These are phyloP conservation scores for Parastagonospora nodorum DNA, from an alignment of 2,329 filamentous ascomycete species.

Conservation along the genomic window DNA sequence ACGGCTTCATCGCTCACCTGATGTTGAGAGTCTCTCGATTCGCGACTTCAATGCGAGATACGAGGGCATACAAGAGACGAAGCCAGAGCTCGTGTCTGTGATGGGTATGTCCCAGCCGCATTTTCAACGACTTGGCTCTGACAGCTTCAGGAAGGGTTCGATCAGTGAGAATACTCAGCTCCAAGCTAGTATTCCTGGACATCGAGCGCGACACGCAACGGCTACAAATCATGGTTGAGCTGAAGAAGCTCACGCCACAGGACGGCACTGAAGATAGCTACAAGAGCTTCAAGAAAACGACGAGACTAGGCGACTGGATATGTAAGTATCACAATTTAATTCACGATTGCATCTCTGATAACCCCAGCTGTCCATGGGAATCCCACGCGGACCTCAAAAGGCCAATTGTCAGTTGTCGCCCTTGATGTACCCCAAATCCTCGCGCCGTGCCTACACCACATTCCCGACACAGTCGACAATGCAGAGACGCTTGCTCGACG, in stretches of 20 bases:
- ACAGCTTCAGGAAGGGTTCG: slow-evolving; percentile 70
- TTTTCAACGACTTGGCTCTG: slow-evolving; percentile 15
- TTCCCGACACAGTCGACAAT: slow-evolving; percentile 73
- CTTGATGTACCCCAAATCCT: slow-evolving; percentile 71
- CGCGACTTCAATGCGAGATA: slow-evolving; percentile 39
- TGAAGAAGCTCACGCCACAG: slow-evolving; percentile 54
- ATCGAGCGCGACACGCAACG: slow-evolving; percentile 73
- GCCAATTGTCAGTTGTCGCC: slow-evolving; percentile 76
- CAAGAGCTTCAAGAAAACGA: slow-evolving; percentile 66
- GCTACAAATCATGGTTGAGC: slow-evolving; percentile 78
- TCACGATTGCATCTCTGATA: slow-evolving; percentile 12
- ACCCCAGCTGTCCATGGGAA: slow-evolving; percentile 67
- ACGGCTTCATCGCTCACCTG: slow-evolving; percentile 41
- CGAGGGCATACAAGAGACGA: slow-evolving; percentile 30
- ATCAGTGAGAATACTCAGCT: slow-evolving; percentile 72
- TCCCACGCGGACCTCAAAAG: slow-evolving; percentile 71
- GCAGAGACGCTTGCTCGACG: slow-evolving; percentile 74
- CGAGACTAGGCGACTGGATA: slow-evolving; percentile 82
- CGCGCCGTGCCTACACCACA: slow-evolving; percentile 77
- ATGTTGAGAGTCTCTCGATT: slow-evolving; percentile 26
- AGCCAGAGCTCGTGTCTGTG: slow-evolving; percentile 38
- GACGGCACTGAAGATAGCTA: slow-evolving; percentile 52
- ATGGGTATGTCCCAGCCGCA: slow-evolving; percentile 34
- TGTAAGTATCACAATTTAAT: slow-evolving; percentile 59
- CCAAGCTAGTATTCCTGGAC: slow-evolving; percentile 84